Base-by-base conservation (phyloP, 106 monocot genomes). In the Dendrobium huoshanense region DNA sequence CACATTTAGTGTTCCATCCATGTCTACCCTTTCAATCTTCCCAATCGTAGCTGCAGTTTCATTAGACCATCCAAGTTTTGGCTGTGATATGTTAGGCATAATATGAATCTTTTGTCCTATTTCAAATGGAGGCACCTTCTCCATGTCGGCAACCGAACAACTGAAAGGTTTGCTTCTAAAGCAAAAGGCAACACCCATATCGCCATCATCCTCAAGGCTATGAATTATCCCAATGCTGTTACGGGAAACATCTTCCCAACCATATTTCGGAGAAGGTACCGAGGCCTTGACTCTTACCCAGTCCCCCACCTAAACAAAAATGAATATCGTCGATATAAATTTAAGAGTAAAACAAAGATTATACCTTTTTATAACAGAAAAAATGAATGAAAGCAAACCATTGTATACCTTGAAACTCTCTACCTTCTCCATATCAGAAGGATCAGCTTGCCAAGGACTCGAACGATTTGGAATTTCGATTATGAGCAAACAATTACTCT, bases 1-100 rank as follows among this genome's bases (percentile, higher is more conserved):
- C 77, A 95, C 95, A 83, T 99, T 99, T 27, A 99, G 75, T n/a
- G 99, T 95, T 68, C 99, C 99, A 90, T 99, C 99, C 99, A 99
- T 95, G 83, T 95, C 95, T 72, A 99, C 87, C 77, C 93, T 87
- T 55, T 88, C 78, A 77, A 99, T 90, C 42, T 82, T 87, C 44
- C 99, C 99, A 78, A 88, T 86, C 61, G 90, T 95, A 29, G 99
- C 99, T 49, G 95, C 88, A 55, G 99, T 91, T 87, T 99, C 99
- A 80, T 90, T 90, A 40, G 91, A 95, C 99, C 99, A 99, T 68
- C 99, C 99, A 79, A 99, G 95, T 7, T 85, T 86, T 72, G 99
- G 99, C 77, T 91, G 87, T 41, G 83, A 7, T 77, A 95, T 84
- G 73, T 89, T 88, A 40, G 93, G 86, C 76, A 85, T 83, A 41